Base-by-base conservation (phyloP, 306 rosid species). In the Citrullus mucosospermus region DNA sequence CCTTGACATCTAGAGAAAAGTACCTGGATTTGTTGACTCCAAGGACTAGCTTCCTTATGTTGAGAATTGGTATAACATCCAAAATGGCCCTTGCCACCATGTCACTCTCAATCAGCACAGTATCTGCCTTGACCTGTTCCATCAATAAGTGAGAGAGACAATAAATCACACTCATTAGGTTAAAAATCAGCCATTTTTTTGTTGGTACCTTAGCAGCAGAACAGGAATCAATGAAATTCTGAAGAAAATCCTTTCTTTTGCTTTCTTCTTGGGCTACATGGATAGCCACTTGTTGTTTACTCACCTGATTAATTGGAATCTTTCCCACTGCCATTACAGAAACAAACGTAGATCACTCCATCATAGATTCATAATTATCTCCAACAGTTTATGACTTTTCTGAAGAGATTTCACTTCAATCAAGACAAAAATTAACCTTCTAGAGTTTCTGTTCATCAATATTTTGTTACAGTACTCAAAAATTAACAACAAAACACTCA, bases 301-400 rank as follows among this genome's bases (percentile, higher is more conserved):
- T 91, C 82, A 93, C 97, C 85, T 91, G 97, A 28, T 66, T 85
- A 82, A 84, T 85, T 32, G 97, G 96, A 68, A 93, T 77, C 90
- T 86, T 84, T 88, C 98, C 98, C 85, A 91, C 98, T 93, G 72
- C 22, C 66, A 80, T 82, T 36, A 62, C 67, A 81, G 10, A 81
- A 74, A 36, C 76, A 78, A 48, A 51, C 61, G 17, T 30, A 74
- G 2, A 51, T 54, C 56, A 71, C 77, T 72, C 30, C 2, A 67
- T 71, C 8, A 53, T 5, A 6, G 57, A 53, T 53, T 53, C 57
- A 46, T 30, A 46, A 46, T 25, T 70, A 70, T n/a, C 16, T 16
- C 18, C 14, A 30, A 25, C 59, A 50, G 34, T 15, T 4, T 22
- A 43, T 43, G 36, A 25, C 28, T 69, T 4, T 69, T 28, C 39